Conservation (phyloP, 2,329 filamentous ascomycete genomes). For the Scytalidium sp. region DNA sequence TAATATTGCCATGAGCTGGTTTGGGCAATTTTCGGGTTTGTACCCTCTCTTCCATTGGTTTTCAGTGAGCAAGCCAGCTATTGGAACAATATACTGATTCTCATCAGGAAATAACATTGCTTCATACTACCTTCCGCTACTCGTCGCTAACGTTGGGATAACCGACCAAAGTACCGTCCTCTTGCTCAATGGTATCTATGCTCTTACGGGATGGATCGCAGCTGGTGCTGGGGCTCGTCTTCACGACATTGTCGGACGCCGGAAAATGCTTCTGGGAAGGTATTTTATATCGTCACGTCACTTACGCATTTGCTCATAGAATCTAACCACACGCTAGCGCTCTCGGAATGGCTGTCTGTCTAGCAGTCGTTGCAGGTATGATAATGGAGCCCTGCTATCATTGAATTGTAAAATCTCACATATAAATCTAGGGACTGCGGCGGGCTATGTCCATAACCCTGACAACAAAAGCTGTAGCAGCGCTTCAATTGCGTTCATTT, state of each 20-base stretch:
- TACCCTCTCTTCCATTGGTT: background rate
- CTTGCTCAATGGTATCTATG: constrained; percentile 18
- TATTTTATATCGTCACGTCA: constrained; percentile 6
- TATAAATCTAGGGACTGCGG: constrained; percentile 11
- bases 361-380: constrained; percentile 12
- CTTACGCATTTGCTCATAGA: background rate
- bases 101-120: constrained; percentile 9
- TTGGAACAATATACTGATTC: background rate
- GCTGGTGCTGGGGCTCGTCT: constrained; percentile 17
- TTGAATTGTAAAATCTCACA: background rate
- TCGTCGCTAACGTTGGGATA: constrained; percentile 23
- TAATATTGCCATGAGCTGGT: constrained; percentile 31
- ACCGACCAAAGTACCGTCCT: constrained; percentile 20
- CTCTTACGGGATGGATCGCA: constrained; percentile 20
- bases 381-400: background rate
- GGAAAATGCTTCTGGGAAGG: constrained; percentile 21
- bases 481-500: constrained; percentile 22
- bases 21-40: constrained; percentile 30
- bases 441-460: constrained; percentile 7
- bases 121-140: constrained; percentile 19
- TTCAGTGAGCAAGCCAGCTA: constrained; percentile 3
- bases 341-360: constrained; percentile 14
- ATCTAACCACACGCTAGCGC: background rate
- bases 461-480: constrained; percentile 12
- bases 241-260: constrained; percentile 22